Conservation (phyloP, 2,329 filamentous ascomycete genomes). For the Rhinocladiella similis region DNA sequence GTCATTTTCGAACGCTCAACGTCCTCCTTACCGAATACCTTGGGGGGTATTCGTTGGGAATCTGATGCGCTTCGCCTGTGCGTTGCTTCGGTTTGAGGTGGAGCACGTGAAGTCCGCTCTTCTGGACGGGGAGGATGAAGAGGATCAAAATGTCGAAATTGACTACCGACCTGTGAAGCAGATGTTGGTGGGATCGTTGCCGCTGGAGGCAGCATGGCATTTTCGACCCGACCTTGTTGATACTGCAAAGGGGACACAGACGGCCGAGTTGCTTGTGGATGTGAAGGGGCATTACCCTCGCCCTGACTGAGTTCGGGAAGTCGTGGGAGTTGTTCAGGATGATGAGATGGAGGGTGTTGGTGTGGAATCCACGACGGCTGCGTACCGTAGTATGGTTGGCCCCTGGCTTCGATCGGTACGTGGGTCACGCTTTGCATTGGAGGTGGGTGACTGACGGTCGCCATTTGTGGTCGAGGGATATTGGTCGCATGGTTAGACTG, state of each 20-base stretch:
- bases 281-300: slow-evolving; percentile 14
- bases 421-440: background rate
- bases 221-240: background rate
- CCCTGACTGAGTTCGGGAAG: slow-evolving; percentile 24
- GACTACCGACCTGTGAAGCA: too few species aligned
- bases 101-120: too few species aligned
- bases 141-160: too few species aligned
- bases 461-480: too few species aligned
- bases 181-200: too few species aligned
- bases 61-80: background rate
- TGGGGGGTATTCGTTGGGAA: background rate
- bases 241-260: background rate
- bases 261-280: slow-evolving; percentile 13
- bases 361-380: slow-evolving; percentile 24
- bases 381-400: slow-evolving; percentile 19
- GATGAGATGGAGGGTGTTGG: slow-evolving; percentile 21
- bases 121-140: too few species aligned
- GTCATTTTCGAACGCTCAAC: slow-evolving; percentile 93
- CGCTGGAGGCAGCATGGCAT: background rate
- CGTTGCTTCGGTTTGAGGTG: too few species aligned
- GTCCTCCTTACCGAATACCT: slow-evolving; percentile 38
- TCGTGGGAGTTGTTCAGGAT: slow-evolving; percentile 24
- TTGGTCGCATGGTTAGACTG: too few species aligned
- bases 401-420: background rate
- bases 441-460: background rate